Base-by-base conservation (phyloP, 306 rosid species). In the Ziziphus jujuba region DNA sequence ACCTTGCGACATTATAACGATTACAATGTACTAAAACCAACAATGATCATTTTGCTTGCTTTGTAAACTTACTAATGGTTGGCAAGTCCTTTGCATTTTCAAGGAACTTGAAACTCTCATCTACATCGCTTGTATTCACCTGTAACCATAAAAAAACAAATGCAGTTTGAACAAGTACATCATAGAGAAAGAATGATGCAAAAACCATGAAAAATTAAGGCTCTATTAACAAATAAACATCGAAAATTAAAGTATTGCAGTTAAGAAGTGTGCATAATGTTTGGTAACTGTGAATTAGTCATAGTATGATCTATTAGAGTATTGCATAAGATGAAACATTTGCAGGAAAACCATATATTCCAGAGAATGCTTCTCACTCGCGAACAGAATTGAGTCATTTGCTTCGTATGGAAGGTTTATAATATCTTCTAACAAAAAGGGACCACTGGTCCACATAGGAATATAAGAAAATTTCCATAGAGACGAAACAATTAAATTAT, bases 41-140 rank as follows among this genome's bases (percentile, higher is more conserved):
- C 14, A 53, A 13, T 19, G 33, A 16, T 15, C 25, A 8, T 35
- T 20, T 11, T 53, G 53, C n/a, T 56, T 49, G 21, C 44, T 73
- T 69, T 65, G 40, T 55, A 50, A 50, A 81, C 99, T 80, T 85
- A 95, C 99, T 88, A 72, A 95, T 82, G 71, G 86, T 91, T 20
- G 99, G 97, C 89, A 95, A 82, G 76, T 88, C 92, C 83, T 95
- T 90, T 0, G 86, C 89, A 70, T 84, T 82, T 80, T 95, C 92
- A 7, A 95, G 97, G 79, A 95, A 95, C 69, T 87, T 80, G 79
- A 87, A 88, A 76, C 79, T 79, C 44, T 81, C 89, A 53, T 67
- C 60, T 67, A 69, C 72, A 53, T 82, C 59, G 72, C 85, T 82
- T 65, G 86, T 65, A 69, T 69, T 75, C 72, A 87, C 92, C 99